Evolutionary conservation across 345 rosid genomes (phyloP).

Genomic region (Heritiera fomes): DNA sequence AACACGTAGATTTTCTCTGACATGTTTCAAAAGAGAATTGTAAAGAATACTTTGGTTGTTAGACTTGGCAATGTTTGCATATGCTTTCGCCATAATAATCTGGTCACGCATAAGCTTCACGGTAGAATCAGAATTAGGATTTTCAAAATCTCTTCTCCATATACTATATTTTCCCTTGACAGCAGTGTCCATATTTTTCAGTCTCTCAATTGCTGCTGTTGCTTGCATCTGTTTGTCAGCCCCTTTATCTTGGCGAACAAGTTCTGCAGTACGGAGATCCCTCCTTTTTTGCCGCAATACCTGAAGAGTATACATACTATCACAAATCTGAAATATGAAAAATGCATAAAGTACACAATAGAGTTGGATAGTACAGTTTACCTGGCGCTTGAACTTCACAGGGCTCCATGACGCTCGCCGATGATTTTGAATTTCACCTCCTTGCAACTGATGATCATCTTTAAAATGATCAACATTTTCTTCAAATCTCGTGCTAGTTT

Average conservation of each 20-base stretch:
- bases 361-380: conserved; percentile 38
- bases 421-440: conserved; percentile 34
- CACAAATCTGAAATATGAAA: conserved; percentile 30
- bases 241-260: conserved; percentile 60
- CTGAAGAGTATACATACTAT: conserved; percentile 44
- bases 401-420: conserved; percentile 51
- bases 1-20: conserved; percentile 60
- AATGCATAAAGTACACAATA: conserved; percentile 16
- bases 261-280: conserved; percentile 58
- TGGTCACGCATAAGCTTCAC: conserved; percentile 96
- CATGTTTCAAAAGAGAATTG: conserved; percentile 56
- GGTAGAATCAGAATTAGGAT: conserved; percentile 75
- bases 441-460: conserved; percentile 33
- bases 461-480: conserved; percentile 33
- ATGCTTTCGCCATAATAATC: conserved; percentile 92
- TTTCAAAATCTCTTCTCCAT: conserved; percentile 93
- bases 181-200: conserved; percentile 53
- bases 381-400: conserved; percentile 82
- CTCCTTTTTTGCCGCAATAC: conserved; percentile 60
- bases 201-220: conserved; percentile 56
- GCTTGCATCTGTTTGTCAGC: conserved; percentile 54
- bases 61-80: conserved; percentile 83
- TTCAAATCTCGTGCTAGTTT: conserved; percentile 33
- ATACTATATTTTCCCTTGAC: conserved; percentile 75
- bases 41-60: conserved; percentile 59